Evolutionary conservation across 805 yeast species (phyloP).

Genomic region (Saccharomycopsis babjevae): DNA sequence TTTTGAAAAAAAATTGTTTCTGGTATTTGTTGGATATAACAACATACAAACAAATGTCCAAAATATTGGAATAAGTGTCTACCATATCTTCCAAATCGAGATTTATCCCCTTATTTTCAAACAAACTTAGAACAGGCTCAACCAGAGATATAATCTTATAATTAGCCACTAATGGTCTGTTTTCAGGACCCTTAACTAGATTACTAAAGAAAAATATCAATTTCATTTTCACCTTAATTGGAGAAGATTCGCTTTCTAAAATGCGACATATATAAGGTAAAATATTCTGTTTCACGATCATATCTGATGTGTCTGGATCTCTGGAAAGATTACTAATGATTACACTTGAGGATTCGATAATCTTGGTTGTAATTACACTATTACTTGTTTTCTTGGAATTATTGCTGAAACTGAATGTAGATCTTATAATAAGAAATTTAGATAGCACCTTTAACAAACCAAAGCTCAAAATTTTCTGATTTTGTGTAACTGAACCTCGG

Average conservation of each 20-base stretch:
- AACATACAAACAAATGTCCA: constrained; percentile 12
- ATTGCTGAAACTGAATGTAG: neutral
- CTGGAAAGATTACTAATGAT: constrained; percentile 8
- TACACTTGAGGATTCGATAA: constrained; percentile 8
- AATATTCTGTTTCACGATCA: neutral
- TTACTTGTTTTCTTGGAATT: neutral
- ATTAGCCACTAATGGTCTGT: constrained; percentile 5
- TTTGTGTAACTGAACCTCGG: constrained; percentile 12
- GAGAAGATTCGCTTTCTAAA: constrained; percentile 4
- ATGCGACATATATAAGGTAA: constrained; percentile 5
- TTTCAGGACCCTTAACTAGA: constrained; percentile 10
- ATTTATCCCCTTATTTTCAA: neutral
- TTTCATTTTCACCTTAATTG: constrained; percentile 4
- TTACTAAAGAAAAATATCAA: constrained; percentile 8
- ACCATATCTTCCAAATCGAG: neutral
- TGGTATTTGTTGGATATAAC: constrained; percentile 11
- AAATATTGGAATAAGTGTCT: constrained; percentile 6
- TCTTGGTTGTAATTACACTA: neutral
- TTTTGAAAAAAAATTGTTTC: constrained; percentile 9
- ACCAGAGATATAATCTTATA: constrained; percentile 8
- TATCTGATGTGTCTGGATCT: constrained; percentile 1
- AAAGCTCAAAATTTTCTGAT: constrained; percentile 2
- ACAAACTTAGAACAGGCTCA: constrained; percentile 1
- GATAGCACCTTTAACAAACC: constrained; percentile 7
- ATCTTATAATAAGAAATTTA: neutral